A percentile compares a stretch with the other conserved stretches of the same genome.
Conservation (phyloP, 345 rosid genomes). For the Rhodomyrtus tomentosa region DNA sequence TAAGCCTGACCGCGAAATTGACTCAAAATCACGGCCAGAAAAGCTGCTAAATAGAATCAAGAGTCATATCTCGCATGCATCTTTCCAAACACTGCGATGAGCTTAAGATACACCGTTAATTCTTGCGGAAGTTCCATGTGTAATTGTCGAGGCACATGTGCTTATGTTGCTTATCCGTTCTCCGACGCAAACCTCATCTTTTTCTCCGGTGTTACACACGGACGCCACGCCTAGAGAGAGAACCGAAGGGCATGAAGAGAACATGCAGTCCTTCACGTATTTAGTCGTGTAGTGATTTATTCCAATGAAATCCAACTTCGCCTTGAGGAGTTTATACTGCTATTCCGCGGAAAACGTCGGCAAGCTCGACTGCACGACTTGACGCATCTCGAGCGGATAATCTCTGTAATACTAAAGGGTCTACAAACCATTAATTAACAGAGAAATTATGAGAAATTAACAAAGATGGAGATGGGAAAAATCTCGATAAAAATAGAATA, state of each 20-base stretch:
- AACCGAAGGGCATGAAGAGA: conserved; percentile 4
- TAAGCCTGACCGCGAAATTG: not conserved
- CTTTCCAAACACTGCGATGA: not conserved
- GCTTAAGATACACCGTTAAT: not conserved
- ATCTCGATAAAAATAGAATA: not conserved
- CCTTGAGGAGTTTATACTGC: conserved; percentile 6
- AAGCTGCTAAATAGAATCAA: not conserved
- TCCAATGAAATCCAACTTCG: conserved; percentile 16
- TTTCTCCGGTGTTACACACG: not conserved
- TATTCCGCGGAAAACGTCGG: conserved; percentile 14
- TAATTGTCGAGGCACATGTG: not conserved
- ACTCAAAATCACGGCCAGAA: not conserved
- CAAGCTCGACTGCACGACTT: conserved; percentile 11
- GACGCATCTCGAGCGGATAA: conserved; percentile 18
- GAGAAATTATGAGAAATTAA: not conserved
- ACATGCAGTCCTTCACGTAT: conserved; percentile 13
- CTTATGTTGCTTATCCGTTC: not conserved
- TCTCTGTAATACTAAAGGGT: conserved; percentile 16
- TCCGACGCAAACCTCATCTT: conserved; percentile 6
- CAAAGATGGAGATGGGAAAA: not conserved
- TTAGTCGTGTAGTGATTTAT: conserved; percentile 6
- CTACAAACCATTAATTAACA: conserved; percentile 11
- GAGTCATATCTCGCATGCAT: not conserved
- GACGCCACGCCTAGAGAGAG: conserved; percentile 2
- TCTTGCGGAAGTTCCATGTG: not conserved